A percentile compares a stretch with the other conserved stretches of the same genome.
Evolutionary conservation across 768 basidiomycete genomes (phyloP).

Genomic region (Kondoa subrosea): DNA sequence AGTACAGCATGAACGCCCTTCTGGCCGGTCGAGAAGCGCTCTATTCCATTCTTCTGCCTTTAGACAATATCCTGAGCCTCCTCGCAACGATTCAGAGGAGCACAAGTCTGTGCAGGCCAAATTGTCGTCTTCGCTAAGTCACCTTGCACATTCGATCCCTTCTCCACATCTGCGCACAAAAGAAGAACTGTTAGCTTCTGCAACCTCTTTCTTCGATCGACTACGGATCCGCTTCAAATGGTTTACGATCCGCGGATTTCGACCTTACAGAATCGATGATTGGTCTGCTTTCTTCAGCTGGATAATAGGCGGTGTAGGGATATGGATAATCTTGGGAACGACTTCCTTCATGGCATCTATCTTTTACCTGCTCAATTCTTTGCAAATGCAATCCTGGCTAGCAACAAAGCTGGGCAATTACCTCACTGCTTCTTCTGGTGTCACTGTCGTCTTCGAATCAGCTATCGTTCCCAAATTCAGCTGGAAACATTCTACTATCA

Average conservation of each 20-base stretch:
- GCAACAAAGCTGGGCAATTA: conserved; percentile 81
- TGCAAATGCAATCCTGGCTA: conserved; percentile 69
- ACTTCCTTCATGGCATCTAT: conserved; percentile 92
- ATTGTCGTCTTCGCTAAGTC: background rate
- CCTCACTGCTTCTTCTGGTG: conserved; percentile 78
- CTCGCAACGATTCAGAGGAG: background rate
- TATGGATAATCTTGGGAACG: conserved; percentile 93
- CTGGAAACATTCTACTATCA: conserved; percentile 67
- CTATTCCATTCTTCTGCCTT: background rate
- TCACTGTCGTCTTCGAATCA: conserved; percentile 87
- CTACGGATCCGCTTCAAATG: conserved; percentile 84
- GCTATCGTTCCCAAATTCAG: conserved; percentile 74
- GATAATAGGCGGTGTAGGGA: conserved; percentile 85
- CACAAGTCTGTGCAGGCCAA: background rate
- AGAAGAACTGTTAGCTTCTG: conserved; percentile 49
- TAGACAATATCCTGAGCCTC: background rate
- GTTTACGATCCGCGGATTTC: conserved; percentile 87
- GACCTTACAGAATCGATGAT: conserved; percentile 89
- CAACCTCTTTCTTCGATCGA: conserved; percentile 80
- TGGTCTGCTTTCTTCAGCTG: conserved; percentile 89
- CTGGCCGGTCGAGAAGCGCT: background rate
- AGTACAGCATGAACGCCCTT: background rate
- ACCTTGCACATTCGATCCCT: background rate
- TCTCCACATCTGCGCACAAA: background rate
- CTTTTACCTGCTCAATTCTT: conserved; percentile 72